These are phyloP conservation scores for Chaetomiaceae sp. DNA, from an alignment of 2,329 filamentous ascomycete genomes.

Conservation along the genomic window DNA sequence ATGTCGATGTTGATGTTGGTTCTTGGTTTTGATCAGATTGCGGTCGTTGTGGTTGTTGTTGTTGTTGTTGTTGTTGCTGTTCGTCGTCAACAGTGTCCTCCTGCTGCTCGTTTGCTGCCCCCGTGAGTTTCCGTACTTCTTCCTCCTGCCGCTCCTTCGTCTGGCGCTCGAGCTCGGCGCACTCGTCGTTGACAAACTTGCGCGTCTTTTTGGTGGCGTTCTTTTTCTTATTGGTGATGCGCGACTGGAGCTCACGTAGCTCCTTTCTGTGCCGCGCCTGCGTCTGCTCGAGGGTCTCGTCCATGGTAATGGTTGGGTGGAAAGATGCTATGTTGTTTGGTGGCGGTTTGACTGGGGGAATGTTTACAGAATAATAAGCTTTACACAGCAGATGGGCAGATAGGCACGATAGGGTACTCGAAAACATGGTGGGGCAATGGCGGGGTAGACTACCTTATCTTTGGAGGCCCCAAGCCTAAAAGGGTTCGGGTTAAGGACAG, in stretches of 20 bases:
- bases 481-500: constrained; percentile 5
- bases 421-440: constrained; percentile 10
- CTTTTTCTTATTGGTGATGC: constrained; percentile 94
- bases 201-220: constrained; percentile 83
- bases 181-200: constrained; percentile 72
- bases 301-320: constrained; percentile 10
- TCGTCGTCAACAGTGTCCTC: constrained; percentile 5
- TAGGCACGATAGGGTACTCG: not conserved
- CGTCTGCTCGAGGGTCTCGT: constrained; percentile 66
- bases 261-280: constrained; percentile 82
- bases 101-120: constrained; percentile 20
- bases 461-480: too few relatives aligned
- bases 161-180: constrained; percentile 63
- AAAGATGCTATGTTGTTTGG: too few relatives aligned
- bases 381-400: too few relatives aligned
- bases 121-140: constrained; percentile 48
- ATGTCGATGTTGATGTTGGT: too few relatives aligned
- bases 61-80: constrained; percentile 3
- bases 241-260: constrained; percentile 76
- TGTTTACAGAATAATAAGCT: too few relatives aligned
- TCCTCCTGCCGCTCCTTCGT: constrained; percentile 62
- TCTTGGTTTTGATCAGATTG: too few relatives aligned
- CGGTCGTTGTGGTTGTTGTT: not conserved
- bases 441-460: constrained; percentile 2
- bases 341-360: too few relatives aligned